Evolutionary conservation across 2,329 filamentous ascomycete genomes (phyloP).

Genomic region (Ophiocordyceps camponoti-leonardi): DNA sequence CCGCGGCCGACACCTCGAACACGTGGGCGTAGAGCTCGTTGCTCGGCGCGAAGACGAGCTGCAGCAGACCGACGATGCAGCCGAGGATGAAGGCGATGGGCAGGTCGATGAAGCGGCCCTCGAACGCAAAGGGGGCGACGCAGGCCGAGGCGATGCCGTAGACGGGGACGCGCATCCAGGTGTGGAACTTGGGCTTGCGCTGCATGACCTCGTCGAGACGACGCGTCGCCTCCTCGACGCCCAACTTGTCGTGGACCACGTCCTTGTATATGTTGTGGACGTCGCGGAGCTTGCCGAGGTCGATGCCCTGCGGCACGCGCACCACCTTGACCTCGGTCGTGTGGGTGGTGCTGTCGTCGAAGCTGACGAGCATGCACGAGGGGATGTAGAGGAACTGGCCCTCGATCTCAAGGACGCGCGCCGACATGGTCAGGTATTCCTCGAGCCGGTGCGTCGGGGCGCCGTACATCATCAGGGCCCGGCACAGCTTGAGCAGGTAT

Average conservation of each 20-base stretch:
- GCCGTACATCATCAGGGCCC: constrained; percentile 75
- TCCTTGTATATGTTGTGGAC: constrained; percentile 67
- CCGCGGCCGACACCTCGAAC: constrained; percentile 35
- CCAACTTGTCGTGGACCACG: constrained; percentile 61
- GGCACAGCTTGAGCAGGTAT: constrained; percentile 72
- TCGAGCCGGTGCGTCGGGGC: constrained; percentile 84
- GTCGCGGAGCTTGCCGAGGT: constrained; percentile 58
- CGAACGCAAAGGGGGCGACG: constrained; percentile 68
- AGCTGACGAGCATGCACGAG: constrained; percentile 87
- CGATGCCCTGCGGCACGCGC: constrained; percentile 48
- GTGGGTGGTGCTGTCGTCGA: constrained; percentile 57
- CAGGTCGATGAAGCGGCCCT: constrained; percentile 59
- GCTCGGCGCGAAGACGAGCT: constrained; percentile 55
- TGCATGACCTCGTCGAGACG: constrained; percentile 38
- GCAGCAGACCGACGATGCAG: constrained; percentile 54
- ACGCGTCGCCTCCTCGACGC: constrained; percentile 51
- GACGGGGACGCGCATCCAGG: constrained; percentile 41
- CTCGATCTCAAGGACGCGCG: constrained; percentile 75
- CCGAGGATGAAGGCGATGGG: constrained; percentile 64
- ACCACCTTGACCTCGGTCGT: constrained; percentile 70
- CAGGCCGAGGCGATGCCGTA: constrained; percentile 62
- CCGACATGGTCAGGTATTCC: constrained; percentile 81
- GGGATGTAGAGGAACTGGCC: constrained; percentile 82
- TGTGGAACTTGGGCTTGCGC: constrained; percentile 26
- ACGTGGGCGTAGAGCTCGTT: constrained; percentile 51